Evolutionary conservation across 1,284 basidiomycete species (phyloP).

Genomic region (Albatrellus sp.): DNA sequence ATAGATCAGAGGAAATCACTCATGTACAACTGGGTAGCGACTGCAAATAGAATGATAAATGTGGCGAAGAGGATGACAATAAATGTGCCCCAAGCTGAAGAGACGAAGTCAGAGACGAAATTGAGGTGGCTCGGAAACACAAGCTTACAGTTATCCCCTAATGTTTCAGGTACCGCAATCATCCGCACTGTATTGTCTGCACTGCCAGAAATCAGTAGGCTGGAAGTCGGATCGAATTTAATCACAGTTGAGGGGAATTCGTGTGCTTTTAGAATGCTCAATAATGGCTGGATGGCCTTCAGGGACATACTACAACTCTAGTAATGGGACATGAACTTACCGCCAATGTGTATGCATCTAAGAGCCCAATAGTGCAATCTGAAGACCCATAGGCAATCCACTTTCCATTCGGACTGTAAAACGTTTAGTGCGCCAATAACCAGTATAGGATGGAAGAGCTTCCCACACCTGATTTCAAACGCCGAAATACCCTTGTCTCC

Average conservation of each 20-base stretch:
- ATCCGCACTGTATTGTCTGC: conserved; percentile 85
- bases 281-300: conserved; percentile 47
- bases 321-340: conserved; percentile 32
- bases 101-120: background rate
- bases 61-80: conserved; percentile 22
- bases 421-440: conserved; percentile 1
- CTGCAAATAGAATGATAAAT: conserved; percentile 22
- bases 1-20: conserved; percentile 6
- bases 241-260: conserved; percentile 90
- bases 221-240: conserved; percentile 75
- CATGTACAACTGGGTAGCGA: conserved; percentile 20
- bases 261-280: conserved; percentile 87
- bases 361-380: conserved; percentile 75
- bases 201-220: conserved; percentile 82
- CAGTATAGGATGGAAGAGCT: background rate
- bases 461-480: conserved; percentile 72
- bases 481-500: conserved; percentile 74
- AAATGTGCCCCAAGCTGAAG: conserved; percentile 21
- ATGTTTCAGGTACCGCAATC: conserved; percentile 56
- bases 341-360: conserved; percentile 71
- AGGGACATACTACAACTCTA: conserved; percentile 1
- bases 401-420: conserved; percentile 61
- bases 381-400: conserved; percentile 82
- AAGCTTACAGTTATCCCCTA: conserved; percentile 42
- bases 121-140: background rate